A percentile compares a stretch with the other conserved stretches of the same genome.
These are phyloP conservation scores for Cucurbita maxima DNA, from an alignment of 306 rosid species.

Conservation along the genomic window DNA sequence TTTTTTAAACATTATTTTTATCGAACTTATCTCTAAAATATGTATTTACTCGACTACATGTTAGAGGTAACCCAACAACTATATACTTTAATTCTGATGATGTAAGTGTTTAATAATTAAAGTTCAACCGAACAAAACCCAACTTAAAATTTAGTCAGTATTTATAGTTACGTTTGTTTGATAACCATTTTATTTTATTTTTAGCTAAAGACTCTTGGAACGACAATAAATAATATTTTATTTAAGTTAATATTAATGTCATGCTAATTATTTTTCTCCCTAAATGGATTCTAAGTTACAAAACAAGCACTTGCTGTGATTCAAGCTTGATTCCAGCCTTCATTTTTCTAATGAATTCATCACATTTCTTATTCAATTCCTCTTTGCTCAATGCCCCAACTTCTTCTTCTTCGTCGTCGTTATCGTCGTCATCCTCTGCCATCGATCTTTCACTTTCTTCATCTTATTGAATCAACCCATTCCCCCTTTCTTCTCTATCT, in stretches of 20 bases:
- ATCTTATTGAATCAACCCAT: not conserved
- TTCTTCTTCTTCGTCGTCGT: slow-evolving; percentile 14
- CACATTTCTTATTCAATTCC: slow-evolving; percentile 67
- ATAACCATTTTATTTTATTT: too few relatives aligned
- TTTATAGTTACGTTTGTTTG: too few relatives aligned
- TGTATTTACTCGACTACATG: too few relatives aligned
- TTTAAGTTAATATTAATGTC: too few relatives aligned
- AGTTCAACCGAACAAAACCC: not conserved
- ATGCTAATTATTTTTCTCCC: not conserved
- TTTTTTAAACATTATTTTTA: not conserved
- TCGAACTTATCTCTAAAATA: not conserved
- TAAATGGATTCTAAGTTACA: not conserved
- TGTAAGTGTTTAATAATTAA: not conserved
- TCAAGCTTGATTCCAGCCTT: slow-evolving; percentile 33
- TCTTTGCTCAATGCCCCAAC: slow-evolving; percentile 19
- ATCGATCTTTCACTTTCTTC: not conserved
- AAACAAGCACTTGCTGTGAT: slow-evolving; percentile 15
- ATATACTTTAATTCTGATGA: too few relatives aligned
- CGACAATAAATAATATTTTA: too few relatives aligned
- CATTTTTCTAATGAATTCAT: slow-evolving; percentile 59
- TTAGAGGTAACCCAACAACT: too few relatives aligned
- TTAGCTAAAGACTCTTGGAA: too few relatives aligned
- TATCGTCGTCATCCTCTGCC: not conserved
- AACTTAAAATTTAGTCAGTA: not conserved
- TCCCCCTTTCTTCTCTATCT: not conserved